A percentile compares a stretch with the other conserved stretches of the same genome.
These are phyloP conservation scores for Crithidia thermophila DNA, from an alignment of 208 protist species.

Conservation along the genomic window DNA sequence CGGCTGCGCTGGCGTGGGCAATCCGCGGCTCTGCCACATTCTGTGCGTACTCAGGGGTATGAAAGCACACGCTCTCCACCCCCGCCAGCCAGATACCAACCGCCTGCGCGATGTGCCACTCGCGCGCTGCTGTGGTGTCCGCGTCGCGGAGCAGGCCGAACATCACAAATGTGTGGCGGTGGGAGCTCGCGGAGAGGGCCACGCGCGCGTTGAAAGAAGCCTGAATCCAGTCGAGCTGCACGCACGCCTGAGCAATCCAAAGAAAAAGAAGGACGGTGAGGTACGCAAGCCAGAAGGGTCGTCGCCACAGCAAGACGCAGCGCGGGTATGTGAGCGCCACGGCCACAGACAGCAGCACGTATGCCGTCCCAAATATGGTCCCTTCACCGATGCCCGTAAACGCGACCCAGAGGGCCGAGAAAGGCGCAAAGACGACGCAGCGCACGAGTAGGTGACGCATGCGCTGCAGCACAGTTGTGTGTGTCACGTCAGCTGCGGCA, in stretches of 20 bases:
- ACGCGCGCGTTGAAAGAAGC: conserved; percentile 4
- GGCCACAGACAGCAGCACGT: conserved; percentile 5
- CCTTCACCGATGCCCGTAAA: conserved; percentile 15
- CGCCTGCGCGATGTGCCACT: conserved; percentile 11
- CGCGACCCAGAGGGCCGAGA: conserved; percentile 17
- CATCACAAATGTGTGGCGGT: conserved; percentile 6
- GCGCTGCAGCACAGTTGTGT: too few relatives aligned
- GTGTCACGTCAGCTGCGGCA: too few relatives aligned
- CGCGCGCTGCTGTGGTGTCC: neutral
- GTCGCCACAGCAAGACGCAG: conserved; percentile 13
- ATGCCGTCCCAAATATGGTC: conserved; percentile 11
- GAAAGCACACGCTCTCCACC: conserved; percentile 19
- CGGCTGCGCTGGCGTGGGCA: neutral
- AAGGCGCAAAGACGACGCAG: conserved; percentile 9
- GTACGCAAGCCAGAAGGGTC: conserved; percentile 20
- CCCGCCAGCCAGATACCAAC: conserved; percentile 32
- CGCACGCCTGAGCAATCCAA: conserved; percentile 23
- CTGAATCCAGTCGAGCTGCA: conserved; percentile 2
- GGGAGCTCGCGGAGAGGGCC: neutral
- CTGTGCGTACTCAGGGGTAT: conserved; percentile 1
- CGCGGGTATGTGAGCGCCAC: conserved; percentile 14
- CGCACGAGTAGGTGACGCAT: neutral
- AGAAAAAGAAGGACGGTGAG: conserved; percentile 6
- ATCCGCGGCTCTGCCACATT: neutral
- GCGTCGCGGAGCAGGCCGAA: conserved; percentile 3